Evolutionary conservation across 768 basidiomycete species (phyloP).

Genomic region (Sistotremastrum suecicum): DNA sequence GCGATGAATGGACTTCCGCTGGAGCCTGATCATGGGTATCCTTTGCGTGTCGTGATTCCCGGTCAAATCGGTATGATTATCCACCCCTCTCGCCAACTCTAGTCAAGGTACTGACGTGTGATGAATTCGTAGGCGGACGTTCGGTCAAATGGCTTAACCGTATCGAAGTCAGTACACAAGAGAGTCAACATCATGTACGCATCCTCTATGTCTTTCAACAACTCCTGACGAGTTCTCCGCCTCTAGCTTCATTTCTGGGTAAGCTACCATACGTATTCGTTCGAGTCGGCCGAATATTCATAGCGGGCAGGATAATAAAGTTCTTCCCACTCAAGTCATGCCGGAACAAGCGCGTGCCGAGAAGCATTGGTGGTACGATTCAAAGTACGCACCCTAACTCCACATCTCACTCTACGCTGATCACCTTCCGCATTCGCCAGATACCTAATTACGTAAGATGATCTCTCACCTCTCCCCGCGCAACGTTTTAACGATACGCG

Average conservation of each 20-base stretch:
- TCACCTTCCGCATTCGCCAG: conserved; percentile 6
- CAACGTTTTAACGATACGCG: conserved; percentile 15
- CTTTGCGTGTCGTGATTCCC: conserved; percentile 48
- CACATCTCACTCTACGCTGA: not conserved
- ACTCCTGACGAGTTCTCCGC: too few species aligned
- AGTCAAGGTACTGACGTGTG: too few species aligned
- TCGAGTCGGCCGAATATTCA: not conserved
- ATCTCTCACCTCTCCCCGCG: not conserved
- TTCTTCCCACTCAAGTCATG: conserved; percentile 37
- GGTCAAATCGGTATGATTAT: conserved; percentile 41
- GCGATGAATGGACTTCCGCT: conserved; percentile 48
- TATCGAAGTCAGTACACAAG: conserved; percentile 35
- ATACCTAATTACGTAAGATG: conserved; percentile 20
- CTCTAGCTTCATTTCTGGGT: conserved; percentile 27
- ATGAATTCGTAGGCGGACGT: not conserved
- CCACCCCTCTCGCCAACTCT: not conserved
- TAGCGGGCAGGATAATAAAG: conserved; percentile 36
- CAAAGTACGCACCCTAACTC: conserved; percentile 16
- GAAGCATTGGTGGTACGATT: conserved; percentile 42
- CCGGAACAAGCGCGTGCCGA: conserved; percentile 39
- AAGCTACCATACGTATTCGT: not conserved
- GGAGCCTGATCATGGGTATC: conserved; percentile 51
- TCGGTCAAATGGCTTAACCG: conserved; percentile 37
- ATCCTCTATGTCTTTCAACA: too few species aligned
- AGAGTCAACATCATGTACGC: conserved; percentile 41